Conservation (phyloP, 75 land plant genomes). For the Cunninghamia lanceolata region DNA sequence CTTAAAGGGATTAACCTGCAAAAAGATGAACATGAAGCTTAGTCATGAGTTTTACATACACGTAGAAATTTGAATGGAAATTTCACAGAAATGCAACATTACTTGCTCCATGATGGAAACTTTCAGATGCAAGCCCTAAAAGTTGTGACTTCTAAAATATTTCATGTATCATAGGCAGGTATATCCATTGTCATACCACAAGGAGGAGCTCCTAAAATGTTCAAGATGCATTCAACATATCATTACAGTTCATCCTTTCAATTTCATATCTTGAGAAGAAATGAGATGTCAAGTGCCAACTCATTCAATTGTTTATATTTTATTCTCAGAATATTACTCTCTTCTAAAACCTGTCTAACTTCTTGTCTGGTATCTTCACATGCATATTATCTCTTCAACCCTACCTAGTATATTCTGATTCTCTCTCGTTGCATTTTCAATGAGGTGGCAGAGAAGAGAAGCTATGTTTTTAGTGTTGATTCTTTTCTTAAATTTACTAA, state of each 20-base stretch:
- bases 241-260: background rate
- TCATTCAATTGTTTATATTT: background rate
- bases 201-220: background rate
- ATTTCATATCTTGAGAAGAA: background rate
- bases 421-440: background rate
- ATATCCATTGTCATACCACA: background rate
- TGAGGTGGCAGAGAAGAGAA: background rate
- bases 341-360: background rate
- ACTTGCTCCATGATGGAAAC: background rate
- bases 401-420: background rate
- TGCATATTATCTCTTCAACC: background rate
- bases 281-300: background rate
- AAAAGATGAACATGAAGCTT: background rate
- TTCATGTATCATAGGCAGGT: background rate
- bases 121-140: background rate
- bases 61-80: background rate
- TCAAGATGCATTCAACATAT: background rate
- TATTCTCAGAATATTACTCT: background rate
- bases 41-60: background rate
- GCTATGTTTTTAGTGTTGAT: too few species aligned
- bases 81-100: background rate
- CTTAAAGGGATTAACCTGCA: background rate
- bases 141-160: background rate
- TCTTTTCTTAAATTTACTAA: too few species aligned
- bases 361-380: background rate